Evolutionary conservation across 192 early-diverging fungal species (phyloP).

Genomic region (Linnemannia zychae): DNA sequence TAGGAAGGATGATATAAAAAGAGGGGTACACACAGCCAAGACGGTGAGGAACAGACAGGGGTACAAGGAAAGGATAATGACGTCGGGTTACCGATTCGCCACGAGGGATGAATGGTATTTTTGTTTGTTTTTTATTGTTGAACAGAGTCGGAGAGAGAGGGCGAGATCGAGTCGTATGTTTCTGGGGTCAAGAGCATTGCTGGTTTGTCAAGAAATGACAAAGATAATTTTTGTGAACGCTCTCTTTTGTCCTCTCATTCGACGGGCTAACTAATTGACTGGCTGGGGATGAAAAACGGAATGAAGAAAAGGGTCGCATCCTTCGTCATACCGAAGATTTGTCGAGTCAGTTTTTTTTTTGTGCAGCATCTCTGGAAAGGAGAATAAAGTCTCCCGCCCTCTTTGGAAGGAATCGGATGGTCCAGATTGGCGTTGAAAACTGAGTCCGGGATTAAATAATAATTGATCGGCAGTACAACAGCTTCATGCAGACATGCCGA

Average conservation of each 20-base stretch:
- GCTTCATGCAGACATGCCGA: not conserved
- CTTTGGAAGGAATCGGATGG: not conserved
- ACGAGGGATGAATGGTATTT: not conserved
- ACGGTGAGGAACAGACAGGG: not conserved
- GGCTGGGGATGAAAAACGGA: not conserved
- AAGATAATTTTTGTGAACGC: not conserved
- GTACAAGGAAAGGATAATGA: not conserved
- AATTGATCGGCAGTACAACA: not conserved
- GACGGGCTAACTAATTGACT: not conserved
- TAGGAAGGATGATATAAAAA: not conserved
- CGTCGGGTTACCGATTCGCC: not conserved
- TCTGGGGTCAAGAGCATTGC: conserved; percentile 1
- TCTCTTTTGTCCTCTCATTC: not conserved
- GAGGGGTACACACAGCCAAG: not conserved
- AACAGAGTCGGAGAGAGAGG: too few relatives aligned
- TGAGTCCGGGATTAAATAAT: not conserved
- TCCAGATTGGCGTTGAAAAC: not conserved
- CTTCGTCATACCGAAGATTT: not conserved
- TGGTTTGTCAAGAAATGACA: not conserved
- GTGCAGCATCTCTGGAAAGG: not conserved
- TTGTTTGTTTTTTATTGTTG: not conserved
- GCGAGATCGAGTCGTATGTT: not conserved
- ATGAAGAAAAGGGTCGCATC: not conserved
- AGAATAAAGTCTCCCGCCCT: too few relatives aligned
- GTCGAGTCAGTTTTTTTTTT: not conserved